phyloP scores from a whole-genome alignment of 2,329 filamentous ascomycete species.

The Ophiognomonia clavigignenti-juglandacearum region DNA sequence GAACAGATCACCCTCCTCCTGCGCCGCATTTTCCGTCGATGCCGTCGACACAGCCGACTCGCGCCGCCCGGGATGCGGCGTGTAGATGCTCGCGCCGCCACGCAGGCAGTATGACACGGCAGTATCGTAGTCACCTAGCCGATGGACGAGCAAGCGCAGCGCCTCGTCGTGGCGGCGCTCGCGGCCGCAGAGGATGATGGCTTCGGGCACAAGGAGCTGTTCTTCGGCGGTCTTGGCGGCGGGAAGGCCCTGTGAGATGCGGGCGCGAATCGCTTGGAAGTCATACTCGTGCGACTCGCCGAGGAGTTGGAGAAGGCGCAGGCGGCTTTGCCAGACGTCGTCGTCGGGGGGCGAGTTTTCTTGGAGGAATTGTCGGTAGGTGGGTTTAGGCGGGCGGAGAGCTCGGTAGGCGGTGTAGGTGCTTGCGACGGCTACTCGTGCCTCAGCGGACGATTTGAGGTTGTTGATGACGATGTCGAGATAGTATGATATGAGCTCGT shows the following conservation, averaged over 20 bases:
- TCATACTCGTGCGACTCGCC: constrained; percentile 83
- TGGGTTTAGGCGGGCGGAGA: constrained; percentile 81
- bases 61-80: constrained; percentile 26
- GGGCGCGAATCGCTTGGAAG: constrained; percentile 63
- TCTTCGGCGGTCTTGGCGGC: constrained; percentile 28
- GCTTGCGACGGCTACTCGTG: constrained; percentile 65
- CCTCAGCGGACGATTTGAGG: constrained; percentile 61
- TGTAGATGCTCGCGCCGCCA: constrained; percentile 69
- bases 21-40: no score
- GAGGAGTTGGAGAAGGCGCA: constrained; percentile 87
- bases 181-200: constrained; percentile 87
- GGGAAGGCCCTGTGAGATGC: constrained; percentile 59
- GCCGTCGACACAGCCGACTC: constrained; percentile 48
- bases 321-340: constrained; percentile 82
- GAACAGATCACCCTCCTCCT: constrained; percentile 74
- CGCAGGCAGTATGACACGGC: constrained; percentile 91
- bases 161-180: constrained; percentile 81
- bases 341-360: constrained; percentile 72
- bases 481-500: constrained; percentile 90
- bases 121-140: constrained; percentile 90
- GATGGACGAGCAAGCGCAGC: constrained; percentile 78
- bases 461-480: constrained; percentile 80
- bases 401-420: constrained; percentile 89
- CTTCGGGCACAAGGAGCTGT: constrained; percentile 79
- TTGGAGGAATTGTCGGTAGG: constrained; percentile 85